Conservation (phyloP, 2,329 filamentous ascomycete species). For the Thielaviopsis ethacetica region DNA sequence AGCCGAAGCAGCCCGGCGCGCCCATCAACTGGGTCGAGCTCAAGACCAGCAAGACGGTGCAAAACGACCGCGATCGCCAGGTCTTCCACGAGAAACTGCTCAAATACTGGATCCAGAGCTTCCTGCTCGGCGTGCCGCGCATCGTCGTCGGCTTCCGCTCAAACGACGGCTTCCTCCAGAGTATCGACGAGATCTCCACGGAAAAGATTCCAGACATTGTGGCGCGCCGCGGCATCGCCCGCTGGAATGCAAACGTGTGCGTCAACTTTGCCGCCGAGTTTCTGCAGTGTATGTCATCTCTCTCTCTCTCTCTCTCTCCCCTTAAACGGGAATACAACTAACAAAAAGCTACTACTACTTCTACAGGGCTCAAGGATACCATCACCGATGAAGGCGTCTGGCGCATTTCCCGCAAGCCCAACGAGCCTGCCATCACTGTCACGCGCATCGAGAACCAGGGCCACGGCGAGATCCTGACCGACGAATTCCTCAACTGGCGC, state of each 20-base stretch:
- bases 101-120: conserved; percentile 95
- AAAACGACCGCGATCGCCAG: conserved; percentile 47
- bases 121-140: conserved; percentile 79
- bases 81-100: conserved; percentile 81
- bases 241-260: conserved; percentile 86
- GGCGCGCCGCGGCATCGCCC: conserved; percentile 43
- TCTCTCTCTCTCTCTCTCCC: neutral
- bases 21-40: conserved; percentile 87
- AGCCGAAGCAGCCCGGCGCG: conserved; percentile 46
- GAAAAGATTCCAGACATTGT: conserved; percentile 62
- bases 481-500: conserved; percentile 62
- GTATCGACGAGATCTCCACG: conserved; percentile 66
- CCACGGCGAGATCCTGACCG: conserved; percentile 58
- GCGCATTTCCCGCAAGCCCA: conserved; percentile 53
- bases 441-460: conserved; percentile 58
- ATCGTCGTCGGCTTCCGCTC: conserved; percentile 82
- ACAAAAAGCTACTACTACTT: neutral
- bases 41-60: conserved; percentile 69
- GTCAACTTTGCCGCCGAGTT: conserved; percentile 78
- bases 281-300: conserved; percentile 47
- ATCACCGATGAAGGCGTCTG: conserved; percentile 62
- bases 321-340: conserved; percentile 12
- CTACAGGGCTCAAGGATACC: conserved; percentile 45
- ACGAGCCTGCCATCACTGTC: conserved; percentile 52
- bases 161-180: conserved; percentile 48